Conservation (phyloP, 2,329 filamentous ascomycete genomes). For the Tolypocladium paradoxum region DNA sequence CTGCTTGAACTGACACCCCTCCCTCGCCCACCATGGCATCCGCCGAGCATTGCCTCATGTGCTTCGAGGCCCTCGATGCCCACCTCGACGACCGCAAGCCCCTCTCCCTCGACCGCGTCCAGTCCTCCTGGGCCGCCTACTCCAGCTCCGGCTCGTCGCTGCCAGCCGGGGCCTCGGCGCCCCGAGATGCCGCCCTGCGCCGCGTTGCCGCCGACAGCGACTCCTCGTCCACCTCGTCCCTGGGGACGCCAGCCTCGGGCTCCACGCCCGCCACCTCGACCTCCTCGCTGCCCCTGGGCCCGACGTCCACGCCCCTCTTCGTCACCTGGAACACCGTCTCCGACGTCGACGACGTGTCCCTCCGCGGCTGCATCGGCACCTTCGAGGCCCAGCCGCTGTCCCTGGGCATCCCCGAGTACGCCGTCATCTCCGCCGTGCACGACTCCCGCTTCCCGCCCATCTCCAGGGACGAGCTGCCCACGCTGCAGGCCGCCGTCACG, state of each 20-base stretch:
- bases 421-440: conserved; percentile 63
- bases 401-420: conserved; percentile 66
- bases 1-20: neutral
- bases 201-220: conserved; percentile 25
- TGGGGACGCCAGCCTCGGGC: conserved; percentile 28
- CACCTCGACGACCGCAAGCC: conserved; percentile 60
- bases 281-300: conserved; percentile 25
- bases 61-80: conserved; percentile 78
- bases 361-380: conserved; percentile 93
- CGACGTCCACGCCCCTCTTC: conserved; percentile 63
- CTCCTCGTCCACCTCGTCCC: conserved; percentile 22
- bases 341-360: conserved; percentile 33
- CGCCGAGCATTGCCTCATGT: conserved; percentile 76
- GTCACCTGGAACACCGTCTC: conserved; percentile 81
- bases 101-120: conserved; percentile 56
- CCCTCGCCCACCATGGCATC: conserved; percentile 58
- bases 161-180: conserved; percentile 6
- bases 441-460: conserved; percentile 54
- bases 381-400: conserved; percentile 70
- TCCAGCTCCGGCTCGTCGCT: conserved; percentile 9
- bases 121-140: conserved; percentile 49
- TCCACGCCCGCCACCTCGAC: conserved; percentile 35
- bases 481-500: conserved; percentile 59
- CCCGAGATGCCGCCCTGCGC: conserved; percentile 30
- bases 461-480: conserved; percentile 39